Base-by-base conservation (phyloP, 2,329 filamentous ascomycete species). In the Cladophialophora chaetospira region DNA sequence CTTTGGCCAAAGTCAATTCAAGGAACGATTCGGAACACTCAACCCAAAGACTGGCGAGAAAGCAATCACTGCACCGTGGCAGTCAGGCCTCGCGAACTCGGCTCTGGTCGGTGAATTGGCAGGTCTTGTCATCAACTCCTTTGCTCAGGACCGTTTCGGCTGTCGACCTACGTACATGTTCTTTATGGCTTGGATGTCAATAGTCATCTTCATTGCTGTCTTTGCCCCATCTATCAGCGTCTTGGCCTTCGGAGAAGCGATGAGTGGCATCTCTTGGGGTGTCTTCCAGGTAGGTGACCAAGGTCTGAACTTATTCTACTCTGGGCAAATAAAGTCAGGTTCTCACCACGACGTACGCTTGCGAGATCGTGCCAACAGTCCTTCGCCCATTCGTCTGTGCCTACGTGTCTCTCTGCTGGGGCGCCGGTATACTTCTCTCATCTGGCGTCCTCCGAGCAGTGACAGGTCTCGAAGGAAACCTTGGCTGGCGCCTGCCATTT, bases 371-470 rank as follows among this genome's bases (percentile, higher is more conserved):
- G 33, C 84, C 83, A 2, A 73, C 82, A 29, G 78, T 79, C 1
- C 75, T 87, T 35, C 77, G 84, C 21, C 82, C 80, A 19, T 76
- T 81, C 42, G 70, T 85, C 17, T 85, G 83, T 1, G 79, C 79
- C 31, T 86, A 79, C 54, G 79, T 85, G 28, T 86, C 85, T 63
- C 70, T 86, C 28, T 85, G 82, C 65, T 86, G 84, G 69, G 82
- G 84, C 40, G 82, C 82, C 19, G 83, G 83, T 1, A 82, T 85
- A 65, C 74, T 86, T 3, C 71, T 86, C 2, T 82, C 63, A 11
- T 48, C 57, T 28, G 64, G 59, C 21, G 61, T 65, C 19, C 25
- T 66, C 19, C 47, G 57, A 21, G 64, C 50, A 5, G 48, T 66
- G 2, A 53, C 56, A 21, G 43, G 36, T 28, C 17, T 53, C n/a